Base-by-base conservation (phyloP, 345 rosid genomes). In the Gossypium rotundifolium region DNA sequence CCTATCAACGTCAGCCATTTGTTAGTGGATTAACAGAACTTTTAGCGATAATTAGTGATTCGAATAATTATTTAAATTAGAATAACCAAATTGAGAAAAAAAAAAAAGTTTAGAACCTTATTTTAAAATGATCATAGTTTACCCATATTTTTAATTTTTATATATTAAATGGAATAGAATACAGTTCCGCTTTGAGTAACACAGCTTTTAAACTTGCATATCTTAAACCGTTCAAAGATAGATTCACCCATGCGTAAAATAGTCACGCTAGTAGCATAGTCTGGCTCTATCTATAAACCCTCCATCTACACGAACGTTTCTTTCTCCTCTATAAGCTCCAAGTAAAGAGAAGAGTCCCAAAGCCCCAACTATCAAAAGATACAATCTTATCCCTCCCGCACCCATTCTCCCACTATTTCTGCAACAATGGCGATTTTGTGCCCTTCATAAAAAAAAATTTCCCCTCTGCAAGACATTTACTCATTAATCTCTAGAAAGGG, bases 1-100 rank as follows among this genome's bases (percentile, higher is more conserved):
- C 1, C 1, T 1, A 33, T 0, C 7, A 0, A 33, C 7, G 40
- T 33, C 7, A 33, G 1, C 0, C 0, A 33, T 33, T 33, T 5
- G 7, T 33, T 33, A 33, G 7, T 33, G 0, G 0, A 33, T 33
- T 4, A 33, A 33, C 7, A 33, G 0, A 33, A 33, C 1, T 33
- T 33, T 33, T 29, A 3, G 0, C 4, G 6, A 29, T 29, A 29
- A 0, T 4, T 29, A 29, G 0, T 29, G 38, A 33, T 33, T 33
- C 40, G 40, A 0, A 33, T 33, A 33, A 33, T 33, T 33, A 33
- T 33, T 33, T 33, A 4, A 33, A 4, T 33, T 33, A 33, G 38
- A 33, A 33, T 33, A 33, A 33, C 0, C 1, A 33, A 33, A 33
- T 33, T 33, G 1, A 33, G 38, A 29, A 29, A 29, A 29, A 29